A percentile compares a stretch with the other conserved stretches of the same genome.
These are phyloP conservation scores for Epichloe aotearoae DNA, from an alignment of 2,329 filamentous ascomycete genomes.

Conservation along the genomic window DNA sequence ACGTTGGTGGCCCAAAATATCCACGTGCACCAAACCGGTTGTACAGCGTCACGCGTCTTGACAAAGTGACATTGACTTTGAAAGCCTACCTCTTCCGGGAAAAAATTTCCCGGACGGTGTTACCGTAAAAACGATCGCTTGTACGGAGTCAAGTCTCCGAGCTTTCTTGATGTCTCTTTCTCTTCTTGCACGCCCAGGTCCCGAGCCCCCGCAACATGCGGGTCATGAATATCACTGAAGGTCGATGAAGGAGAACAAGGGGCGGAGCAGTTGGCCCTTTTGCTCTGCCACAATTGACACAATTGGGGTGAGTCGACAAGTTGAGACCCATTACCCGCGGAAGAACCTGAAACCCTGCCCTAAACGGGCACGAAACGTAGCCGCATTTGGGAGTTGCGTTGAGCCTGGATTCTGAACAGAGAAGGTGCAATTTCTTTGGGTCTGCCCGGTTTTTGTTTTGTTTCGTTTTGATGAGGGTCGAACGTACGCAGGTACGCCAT, in stretches of 20 bases:
- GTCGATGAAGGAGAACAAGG: background rate
- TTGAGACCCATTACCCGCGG: background rate
- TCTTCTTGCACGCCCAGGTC: background rate
- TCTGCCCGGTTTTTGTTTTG: background rate
- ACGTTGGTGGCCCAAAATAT: background rate
- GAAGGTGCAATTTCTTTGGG: background rate
- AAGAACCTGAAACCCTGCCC: background rate
- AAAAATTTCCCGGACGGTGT: background rate
- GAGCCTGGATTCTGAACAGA: background rate
- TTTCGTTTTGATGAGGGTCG: too few species aligned
- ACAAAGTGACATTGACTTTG: background rate
- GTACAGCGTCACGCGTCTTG: background rate
- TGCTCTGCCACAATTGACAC: background rate
- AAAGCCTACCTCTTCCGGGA: background rate
- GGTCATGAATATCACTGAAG: background rate
- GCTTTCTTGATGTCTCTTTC: background rate
- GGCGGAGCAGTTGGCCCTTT: background rate
- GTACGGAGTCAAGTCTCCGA: background rate
- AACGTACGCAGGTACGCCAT: background rate
- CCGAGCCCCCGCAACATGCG: background rate
- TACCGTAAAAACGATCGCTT: background rate
- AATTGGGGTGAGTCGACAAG: background rate
- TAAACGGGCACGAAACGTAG: background rate
- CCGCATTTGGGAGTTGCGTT: background rate
- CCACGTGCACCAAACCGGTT: background rate